Percentiles rank a stretch among this genome's conserved stretches.
Evolutionary conservation across 2,329 filamentous ascomycete species (phyloP).

Genomic region (Penicillium psychrosexuale): DNA sequence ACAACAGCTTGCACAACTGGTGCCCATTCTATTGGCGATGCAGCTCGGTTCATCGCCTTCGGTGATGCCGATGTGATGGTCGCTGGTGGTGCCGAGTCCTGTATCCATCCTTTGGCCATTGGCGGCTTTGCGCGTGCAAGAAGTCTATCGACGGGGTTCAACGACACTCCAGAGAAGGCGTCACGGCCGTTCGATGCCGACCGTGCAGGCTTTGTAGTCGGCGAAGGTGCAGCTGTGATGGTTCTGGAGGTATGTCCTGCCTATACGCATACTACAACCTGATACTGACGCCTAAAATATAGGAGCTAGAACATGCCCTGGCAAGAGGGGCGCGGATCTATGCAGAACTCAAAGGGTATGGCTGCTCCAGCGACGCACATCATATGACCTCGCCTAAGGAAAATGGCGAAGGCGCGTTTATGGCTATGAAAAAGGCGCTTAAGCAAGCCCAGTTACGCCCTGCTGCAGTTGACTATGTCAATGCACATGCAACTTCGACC

Average conservation of each 20-base stretch:
- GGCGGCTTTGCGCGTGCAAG: constrained; percentile 86
- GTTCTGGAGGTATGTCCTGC: constrained; percentile 65
- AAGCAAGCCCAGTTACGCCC: constrained; percentile 68
- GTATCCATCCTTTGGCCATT: constrained; percentile 89
- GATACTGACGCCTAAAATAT: background rate
- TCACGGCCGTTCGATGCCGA: constrained; percentile 83
- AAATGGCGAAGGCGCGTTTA: constrained; percentile 74
- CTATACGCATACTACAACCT: background rate
- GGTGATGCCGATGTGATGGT: constrained; percentile 95
- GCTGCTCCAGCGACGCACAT: constrained; percentile 82
- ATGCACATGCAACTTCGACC: constrained; percentile 92
- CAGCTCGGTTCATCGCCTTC: constrained; percentile 83
- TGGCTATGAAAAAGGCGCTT: constrained; percentile 82
- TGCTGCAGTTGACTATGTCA: constrained; percentile 78
- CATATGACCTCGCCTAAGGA: constrained; percentile 89
- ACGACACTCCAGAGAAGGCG: constrained; percentile 65
- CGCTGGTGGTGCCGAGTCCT: constrained; percentile 91
- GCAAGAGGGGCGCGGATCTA: constrained; percentile 76
- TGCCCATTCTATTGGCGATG: constrained; percentile 90
- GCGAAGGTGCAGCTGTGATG: constrained; percentile 84
- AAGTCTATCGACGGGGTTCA: constrained; percentile 79
- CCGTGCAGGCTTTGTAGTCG: constrained; percentile 83
- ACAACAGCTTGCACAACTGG: constrained; percentile 97
- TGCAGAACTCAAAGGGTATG: constrained; percentile 85
- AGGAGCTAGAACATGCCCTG: constrained; percentile 82